Evolutionary conservation across 1,284 basidiomycete species (phyloP).

Genomic region (Trametes hirsuta): DNA sequence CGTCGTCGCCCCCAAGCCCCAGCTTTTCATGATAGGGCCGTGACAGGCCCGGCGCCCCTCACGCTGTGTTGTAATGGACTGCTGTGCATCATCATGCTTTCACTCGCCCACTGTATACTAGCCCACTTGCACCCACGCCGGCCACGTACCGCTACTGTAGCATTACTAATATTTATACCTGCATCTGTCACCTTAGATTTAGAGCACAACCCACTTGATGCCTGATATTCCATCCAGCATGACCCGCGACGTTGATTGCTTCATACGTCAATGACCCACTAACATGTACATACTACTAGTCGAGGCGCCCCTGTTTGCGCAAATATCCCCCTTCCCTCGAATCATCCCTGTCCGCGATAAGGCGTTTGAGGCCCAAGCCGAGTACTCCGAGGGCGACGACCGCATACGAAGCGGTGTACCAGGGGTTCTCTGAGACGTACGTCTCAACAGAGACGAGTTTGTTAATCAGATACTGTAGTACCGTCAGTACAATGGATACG

Average conservation of each 20-base stretch:
- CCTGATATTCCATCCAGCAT: no score
- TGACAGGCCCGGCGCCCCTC: conserved; percentile 9
- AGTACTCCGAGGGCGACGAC: conserved; percentile 21
- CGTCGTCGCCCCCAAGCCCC: conserved; percentile 14
- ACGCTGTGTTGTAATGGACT: conserved; percentile 13
- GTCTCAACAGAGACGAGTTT: conserved; percentile 49
- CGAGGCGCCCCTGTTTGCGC: no score
- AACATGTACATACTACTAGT: no score
- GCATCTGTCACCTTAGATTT: no score
- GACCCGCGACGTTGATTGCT: no score
- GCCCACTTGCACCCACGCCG: no score
- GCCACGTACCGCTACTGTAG: no score
- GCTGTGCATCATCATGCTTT: conserved; percentile 7
- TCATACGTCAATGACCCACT: no score
- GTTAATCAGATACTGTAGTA: conserved; percentile 51
- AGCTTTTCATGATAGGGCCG: conserved; percentile 3
- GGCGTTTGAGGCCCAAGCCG: conserved; percentile 11
- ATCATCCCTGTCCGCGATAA: conserved; percentile 20
- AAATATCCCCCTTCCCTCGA: conserved; percentile 25
- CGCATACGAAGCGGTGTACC: conserved; percentile 32
- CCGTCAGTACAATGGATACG: no score
- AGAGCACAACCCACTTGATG: no score
- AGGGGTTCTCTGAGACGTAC: conserved; percentile 46
- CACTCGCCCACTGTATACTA: no score
- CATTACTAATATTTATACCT: no score